Evolutionary conservation across 1,284 basidiomycete genomes (phyloP).

Genomic region (Phellopilus nigrolimitatus): DNA sequence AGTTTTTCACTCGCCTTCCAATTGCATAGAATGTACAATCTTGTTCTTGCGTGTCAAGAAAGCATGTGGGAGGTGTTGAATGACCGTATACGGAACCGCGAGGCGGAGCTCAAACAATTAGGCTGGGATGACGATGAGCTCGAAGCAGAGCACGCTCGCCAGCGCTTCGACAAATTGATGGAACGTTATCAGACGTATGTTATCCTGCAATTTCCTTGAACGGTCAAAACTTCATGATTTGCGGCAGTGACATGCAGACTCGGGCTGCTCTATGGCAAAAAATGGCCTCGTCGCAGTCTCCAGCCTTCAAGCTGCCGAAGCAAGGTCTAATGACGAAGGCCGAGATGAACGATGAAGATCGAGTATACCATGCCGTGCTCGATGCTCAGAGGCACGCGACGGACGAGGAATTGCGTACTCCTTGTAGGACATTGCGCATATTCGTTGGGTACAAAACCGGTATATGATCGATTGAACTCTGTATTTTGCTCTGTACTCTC

Average conservation of each 20-base stretch:
- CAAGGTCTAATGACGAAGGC: conserved; percentile 61
- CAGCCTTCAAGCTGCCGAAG: conserved; percentile 58
- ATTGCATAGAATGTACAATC: conserved; percentile 56
- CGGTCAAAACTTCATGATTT: not conserved
- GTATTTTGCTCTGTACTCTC: not conserved
- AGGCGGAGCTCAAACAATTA: conserved; percentile 44
- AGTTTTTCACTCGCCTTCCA: conserved; percentile 58
- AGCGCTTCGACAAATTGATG: conserved; percentile 59
- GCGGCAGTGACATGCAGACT: conserved; percentile 59
- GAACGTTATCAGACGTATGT: conserved; percentile 58
- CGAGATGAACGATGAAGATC: conserved; percentile 63
- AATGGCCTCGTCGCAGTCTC: conserved; percentile 35
- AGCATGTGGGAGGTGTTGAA: conserved; percentile 78
- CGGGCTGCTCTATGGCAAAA: conserved; percentile 67
- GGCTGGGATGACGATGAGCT: conserved; percentile 69
- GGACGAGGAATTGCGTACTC: conserved; percentile 50
- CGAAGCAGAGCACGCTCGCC: conserved; percentile 47
- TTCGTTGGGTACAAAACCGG: conserved; percentile 55
- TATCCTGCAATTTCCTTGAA: not conserved
- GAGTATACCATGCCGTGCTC: conserved; percentile 58
- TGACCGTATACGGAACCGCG: conserved; percentile 51
- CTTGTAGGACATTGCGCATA: conserved; percentile 55
- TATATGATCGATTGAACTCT: conserved; percentile 21
- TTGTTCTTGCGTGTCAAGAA: conserved; percentile 66
- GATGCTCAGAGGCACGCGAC: conserved; percentile 51